These are phyloP conservation scores for Jatropha podagrica DNA, from an alignment of 441 rosid species.

Conservation along the genomic window DNA sequence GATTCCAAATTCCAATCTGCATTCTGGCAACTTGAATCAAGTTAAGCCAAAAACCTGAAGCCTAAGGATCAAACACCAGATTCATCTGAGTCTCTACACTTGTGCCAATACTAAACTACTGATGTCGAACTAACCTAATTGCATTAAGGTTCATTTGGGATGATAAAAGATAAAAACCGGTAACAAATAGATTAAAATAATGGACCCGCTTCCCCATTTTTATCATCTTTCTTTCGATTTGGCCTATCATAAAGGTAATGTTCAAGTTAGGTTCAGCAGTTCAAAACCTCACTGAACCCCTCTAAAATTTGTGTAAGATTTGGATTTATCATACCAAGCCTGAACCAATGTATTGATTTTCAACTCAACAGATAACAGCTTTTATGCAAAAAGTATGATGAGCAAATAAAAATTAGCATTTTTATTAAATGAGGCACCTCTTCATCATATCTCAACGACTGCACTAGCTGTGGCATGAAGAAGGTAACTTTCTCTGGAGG, in stretches of 20 bases:
- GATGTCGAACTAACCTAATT: constrained; percentile 6
- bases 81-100: neutral
- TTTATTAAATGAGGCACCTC: constrained; percentile 50
- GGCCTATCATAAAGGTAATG: neutral
- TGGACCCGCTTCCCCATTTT: too few species aligned
- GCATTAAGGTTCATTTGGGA: constrained; percentile 1
- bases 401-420: constrained; percentile 11
- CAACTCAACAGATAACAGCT: constrained; percentile 9
- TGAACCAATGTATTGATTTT: neutral
- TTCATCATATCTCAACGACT: constrained; percentile 89
- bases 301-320: neutral
- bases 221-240: neutral
- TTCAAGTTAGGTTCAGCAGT: neutral
- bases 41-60: neutral
- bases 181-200: neutral
- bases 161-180: neutral
- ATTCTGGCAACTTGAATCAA: constrained; percentile 4
- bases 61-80: neutral
- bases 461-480: constrained; percentile 99
- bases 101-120: neutral
- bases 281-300: neutral
- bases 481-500: constrained; percentile 96
- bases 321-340: constrained; percentile 5
- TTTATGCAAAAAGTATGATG: constrained; percentile 8
- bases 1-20: neutral